phyloP scores from a whole-genome alignment of 2,329 filamentous ascomycete genomes.

The Ambrosiella beaveri region DNA sequence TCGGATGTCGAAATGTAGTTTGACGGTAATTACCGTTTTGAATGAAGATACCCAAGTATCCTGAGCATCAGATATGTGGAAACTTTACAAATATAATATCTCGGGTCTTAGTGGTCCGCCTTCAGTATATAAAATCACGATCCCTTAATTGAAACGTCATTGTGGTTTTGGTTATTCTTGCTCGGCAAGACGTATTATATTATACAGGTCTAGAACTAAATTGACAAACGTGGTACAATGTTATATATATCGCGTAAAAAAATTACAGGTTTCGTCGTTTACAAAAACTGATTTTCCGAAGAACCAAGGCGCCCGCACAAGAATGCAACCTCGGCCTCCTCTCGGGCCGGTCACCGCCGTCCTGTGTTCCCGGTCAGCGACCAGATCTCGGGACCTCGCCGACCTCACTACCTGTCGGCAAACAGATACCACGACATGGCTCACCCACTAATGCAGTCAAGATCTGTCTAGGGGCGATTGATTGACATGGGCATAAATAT shows the following conservation, averaged over 20 bases:
- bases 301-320: neutral
- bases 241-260: neutral
- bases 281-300: neutral
- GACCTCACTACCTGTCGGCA: neutral
- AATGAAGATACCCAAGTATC: neutral
- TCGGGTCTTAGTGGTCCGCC: too few relatives aligned
- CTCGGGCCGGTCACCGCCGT: neutral
- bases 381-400: neutral
- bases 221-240: neutral
- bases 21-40: neutral
- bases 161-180: too few relatives aligned
- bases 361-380: neutral
- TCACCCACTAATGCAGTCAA: neutral
- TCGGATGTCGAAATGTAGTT: neutral
- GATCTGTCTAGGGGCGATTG: neutral
- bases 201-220: neutral
- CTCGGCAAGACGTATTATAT: neutral
- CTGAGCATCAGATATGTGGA: neutral
- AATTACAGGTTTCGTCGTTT: neutral
- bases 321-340: neutral
- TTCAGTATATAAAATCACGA: neutral
- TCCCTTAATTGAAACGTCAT: too few relatives aligned
- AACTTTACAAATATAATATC: neutral
- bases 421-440: neutral
- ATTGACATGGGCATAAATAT: slow-evolving; percentile 7